A percentile compares a stretch with the other conserved stretches of the same genome.
phyloP scores from a whole-genome alignment of 2,329 filamentous ascomycete genomes.

The Clarireedia homoeocarpa region DNA sequence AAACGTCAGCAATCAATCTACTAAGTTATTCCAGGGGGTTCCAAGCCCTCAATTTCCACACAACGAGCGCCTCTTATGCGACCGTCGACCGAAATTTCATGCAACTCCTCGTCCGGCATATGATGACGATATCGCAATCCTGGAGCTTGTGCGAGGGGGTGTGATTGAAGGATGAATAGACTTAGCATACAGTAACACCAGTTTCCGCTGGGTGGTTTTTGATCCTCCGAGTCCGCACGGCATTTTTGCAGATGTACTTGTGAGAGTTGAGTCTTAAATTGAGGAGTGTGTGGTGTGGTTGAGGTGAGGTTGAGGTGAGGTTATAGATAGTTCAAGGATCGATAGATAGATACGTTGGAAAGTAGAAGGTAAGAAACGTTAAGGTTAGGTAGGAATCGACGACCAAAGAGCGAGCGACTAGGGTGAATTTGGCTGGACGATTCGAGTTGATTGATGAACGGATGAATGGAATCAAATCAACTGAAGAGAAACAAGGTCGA shows the following conservation, averaged over 20 bases:
- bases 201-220: slow-evolving; percentile 66
- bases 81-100: neutral
- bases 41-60: neutral
- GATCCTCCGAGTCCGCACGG: slow-evolving; percentile 38
- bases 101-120: neutral
- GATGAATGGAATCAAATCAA: no score
- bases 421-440: neutral
- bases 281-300: neutral
- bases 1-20: slow-evolving; percentile 10
- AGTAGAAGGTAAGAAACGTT: no score
- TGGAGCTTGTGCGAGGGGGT: no score
- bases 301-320: neutral
- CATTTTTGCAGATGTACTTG: slow-evolving; percentile 14
- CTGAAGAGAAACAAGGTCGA: no score
- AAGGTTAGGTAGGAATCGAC: no score
- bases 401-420: neutral
- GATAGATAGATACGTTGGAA: neutral
- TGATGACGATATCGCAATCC: no score
- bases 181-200: slow-evolving; percentile 57
- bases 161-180: neutral
- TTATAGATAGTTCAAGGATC: neutral
- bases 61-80: neutral
- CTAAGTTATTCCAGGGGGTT: neutral
- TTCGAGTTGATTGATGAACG: neutral
- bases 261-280: neutral